A percentile compares a stretch with the other conserved stretches of the same genome.
These are phyloP conservation scores for Globisporangium cylindrosporum DNA, from an alignment of 352 stramenopile genomes.

Conservation along the genomic window DNA sequence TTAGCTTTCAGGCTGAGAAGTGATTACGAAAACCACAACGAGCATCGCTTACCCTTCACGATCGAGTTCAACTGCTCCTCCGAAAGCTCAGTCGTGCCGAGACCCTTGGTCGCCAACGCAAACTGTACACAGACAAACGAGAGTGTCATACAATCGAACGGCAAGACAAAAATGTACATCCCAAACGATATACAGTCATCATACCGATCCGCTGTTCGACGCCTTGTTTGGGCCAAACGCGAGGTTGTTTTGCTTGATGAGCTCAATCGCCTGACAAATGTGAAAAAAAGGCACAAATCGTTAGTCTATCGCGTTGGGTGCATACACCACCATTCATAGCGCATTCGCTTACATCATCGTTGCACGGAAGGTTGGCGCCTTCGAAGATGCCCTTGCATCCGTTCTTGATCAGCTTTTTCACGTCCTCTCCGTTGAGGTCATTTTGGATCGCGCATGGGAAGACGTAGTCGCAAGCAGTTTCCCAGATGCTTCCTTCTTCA, in stretches of 20 bases:
- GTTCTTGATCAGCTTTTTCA: conserved; percentile 83
- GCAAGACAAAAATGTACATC: neutral
- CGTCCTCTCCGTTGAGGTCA: conserved; percentile 81
- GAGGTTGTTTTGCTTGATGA: conserved; percentile 83
- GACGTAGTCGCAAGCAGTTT: conserved; percentile 92
- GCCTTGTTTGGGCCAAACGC: conserved; percentile 87
- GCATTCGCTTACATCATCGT: conserved; percentile 37
- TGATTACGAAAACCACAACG: neutral
- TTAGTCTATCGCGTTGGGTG: neutral
- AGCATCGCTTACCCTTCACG: conserved; percentile 48
- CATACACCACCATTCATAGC: neutral
- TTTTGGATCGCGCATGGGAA: conserved; percentile 96
- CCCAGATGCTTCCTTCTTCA: conserved; percentile 83
- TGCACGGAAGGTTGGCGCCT: conserved; percentile 83
- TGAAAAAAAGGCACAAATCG: neutral
- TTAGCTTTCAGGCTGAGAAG: neutral
- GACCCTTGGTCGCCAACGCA: conserved; percentile 59
- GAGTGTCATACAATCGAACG: too few species aligned
- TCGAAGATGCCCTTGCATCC: conserved; percentile 88
- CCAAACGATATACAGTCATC: neutral
- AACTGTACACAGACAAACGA: conserved; percentile 26
- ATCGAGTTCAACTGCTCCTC: conserved; percentile 66
- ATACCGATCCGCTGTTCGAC: conserved; percentile 71
- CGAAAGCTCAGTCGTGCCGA: conserved; percentile 52
- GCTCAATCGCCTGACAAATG: conserved; percentile 45